Evolutionary conservation across 768 basidiomycete genomes (phyloP).

Genomic region (Multifurca ochricompacta): DNA sequence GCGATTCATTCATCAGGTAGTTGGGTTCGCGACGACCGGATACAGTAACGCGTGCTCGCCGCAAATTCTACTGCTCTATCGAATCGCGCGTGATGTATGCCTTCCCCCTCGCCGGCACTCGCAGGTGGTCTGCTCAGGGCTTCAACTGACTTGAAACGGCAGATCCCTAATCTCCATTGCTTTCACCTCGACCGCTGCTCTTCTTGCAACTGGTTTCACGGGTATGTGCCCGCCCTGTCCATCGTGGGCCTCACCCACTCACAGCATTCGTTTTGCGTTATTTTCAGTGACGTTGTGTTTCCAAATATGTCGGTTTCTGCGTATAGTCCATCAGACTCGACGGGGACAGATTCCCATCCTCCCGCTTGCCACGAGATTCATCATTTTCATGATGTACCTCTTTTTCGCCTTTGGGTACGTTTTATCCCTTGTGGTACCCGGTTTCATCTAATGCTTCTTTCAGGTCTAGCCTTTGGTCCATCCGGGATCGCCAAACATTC

Average conservation of each 20-base stretch:
- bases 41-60: constrained; percentile 3
- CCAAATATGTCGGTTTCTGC: background rate
- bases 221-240: background rate
- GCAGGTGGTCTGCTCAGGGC: background rate
- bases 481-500: background rate
- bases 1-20: background rate
- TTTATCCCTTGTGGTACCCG: background rate
- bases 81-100: constrained; percentile 1
- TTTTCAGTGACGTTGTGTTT: background rate
- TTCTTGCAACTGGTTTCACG: background rate
- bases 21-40: background rate
- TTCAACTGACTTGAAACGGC: background rate
- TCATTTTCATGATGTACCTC: constrained; percentile 2
- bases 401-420: constrained; percentile 4
- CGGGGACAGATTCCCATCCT: background rate
- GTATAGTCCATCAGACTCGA: background rate
- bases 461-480: constrained; percentile 8
- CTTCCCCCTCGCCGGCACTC: background rate
- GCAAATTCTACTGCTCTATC: constrained; percentile 4
- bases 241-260: background rate
- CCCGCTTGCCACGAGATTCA: constrained; percentile 2
- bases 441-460: background rate
- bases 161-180: background rate
- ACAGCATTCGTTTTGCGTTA: background rate
- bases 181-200: background rate